Percentiles rank a stretch among this genome's conserved stretches.
phyloP scores from a whole-genome alignment of 352 stramenopile genomes.

The Pythium oligandrum region DNA sequence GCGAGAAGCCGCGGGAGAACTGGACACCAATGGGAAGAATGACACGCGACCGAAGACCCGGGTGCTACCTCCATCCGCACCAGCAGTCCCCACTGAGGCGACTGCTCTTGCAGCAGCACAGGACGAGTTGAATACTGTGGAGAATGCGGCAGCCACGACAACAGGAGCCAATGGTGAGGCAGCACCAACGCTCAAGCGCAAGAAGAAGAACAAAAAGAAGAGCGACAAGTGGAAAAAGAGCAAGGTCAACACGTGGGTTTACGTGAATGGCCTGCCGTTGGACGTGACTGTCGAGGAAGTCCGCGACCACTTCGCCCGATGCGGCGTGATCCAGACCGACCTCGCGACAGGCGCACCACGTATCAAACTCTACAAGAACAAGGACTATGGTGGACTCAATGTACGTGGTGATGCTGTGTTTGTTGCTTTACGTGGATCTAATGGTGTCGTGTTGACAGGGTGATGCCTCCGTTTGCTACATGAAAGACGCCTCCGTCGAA shows the following conservation, averaged over 20 bases:
- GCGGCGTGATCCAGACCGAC: slow-evolving; percentile 93
- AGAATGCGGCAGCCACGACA: neutral
- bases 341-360: slow-evolving; percentile 90
- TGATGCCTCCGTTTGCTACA: slow-evolving; percentile 95
- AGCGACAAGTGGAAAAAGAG: slow-evolving; percentile 75
- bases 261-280: slow-evolving; percentile 93
- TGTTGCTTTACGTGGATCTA: neutral
- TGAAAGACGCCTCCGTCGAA: slow-evolving; percentile 93
- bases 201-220: slow-evolving; percentile 80
- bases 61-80: slow-evolving; percentile 3
- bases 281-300: slow-evolving; percentile 92
- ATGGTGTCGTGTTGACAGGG: slow-evolving; percentile 38
- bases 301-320: slow-evolving; percentile 91
- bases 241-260: slow-evolving; percentile 93
- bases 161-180: slow-evolving; percentile 2
- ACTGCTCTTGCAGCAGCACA: slow-evolving; percentile 2
- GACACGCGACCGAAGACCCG: slow-evolving; percentile 13
- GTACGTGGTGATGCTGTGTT: slow-evolving; percentile 25
- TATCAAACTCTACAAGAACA: slow-evolving; percentile 95
- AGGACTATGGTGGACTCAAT: slow-evolving; percentile 85
- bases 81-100: slow-evolving; percentile 4
- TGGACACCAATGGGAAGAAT: slow-evolving; percentile 23
- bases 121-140: slow-evolving; percentile 2
- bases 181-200: slow-evolving; percentile 36
- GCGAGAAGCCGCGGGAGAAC: slow-evolving; percentile 23